A percentile compares a stretch with the other conserved stretches of the same genome.
Evolutionary conservation across 129 eudicot genomes (phyloP).

Genomic region (Daucus carota): DH1_v3.0 NC_030384.2:40760501-40761000

Average conservation of each 20-base stretch:
- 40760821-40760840: slow-evolving; percentile 22
- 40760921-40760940: no score
- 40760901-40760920: not conserved
- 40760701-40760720: slow-evolving; percentile 16
- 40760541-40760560: no score
- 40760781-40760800: not conserved
- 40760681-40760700: slow-evolving; percentile 23
- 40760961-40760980: not conserved
- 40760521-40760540: no score
- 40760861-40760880: not conserved
- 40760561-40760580: no score
- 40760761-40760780: slow-evolving; percentile 19
- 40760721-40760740: not conserved
- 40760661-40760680: slow-evolving; percentile 28
- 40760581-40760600: not conserved
- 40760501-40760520: no score
- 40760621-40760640: not conserved
- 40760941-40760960: no score
- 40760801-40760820: slow-evolving; percentile 22
- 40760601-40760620: no score
- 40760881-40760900: not conserved
- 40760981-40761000: not conserved
- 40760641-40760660: not conserved
- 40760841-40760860: slow-evolving; percentile 19
- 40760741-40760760: slow-evolving; percentile 1